Percentiles rank a stretch among this genome's conserved stretches.
These are phyloP conservation scores for Auricularia heimuer DNA, from an alignment of 768 basidiomycete species.

Conservation along the genomic window DNA sequence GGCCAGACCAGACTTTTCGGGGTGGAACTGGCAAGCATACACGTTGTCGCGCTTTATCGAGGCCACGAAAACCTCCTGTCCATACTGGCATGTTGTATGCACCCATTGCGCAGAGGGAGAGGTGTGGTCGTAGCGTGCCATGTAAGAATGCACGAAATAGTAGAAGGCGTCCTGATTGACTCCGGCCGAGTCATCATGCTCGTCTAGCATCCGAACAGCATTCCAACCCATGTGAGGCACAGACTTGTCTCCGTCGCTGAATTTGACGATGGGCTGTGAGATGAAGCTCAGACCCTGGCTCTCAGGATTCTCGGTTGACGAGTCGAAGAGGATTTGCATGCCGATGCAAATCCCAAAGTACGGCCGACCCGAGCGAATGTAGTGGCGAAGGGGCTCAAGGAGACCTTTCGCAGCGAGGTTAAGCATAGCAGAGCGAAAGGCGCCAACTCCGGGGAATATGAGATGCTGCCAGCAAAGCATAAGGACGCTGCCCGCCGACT, in stretches of 20 bases:
- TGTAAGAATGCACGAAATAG: slow-evolving; percentile 97
- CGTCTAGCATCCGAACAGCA: slow-evolving; percentile 48
- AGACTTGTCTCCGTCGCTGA: slow-evolving; percentile 62
- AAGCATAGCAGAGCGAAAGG: slow-evolving; percentile 80
- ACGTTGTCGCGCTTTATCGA: slow-evolving; percentile 74
- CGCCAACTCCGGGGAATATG: slow-evolving; percentile 94
- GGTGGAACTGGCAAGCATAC: slow-evolving; percentile 94
- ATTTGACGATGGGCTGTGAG: slow-evolving; percentile 68
- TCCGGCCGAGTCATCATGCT: slow-evolving; percentile 33
- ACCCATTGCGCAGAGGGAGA: slow-evolving; percentile 62
- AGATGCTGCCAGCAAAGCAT: slow-evolving; percentile 51
- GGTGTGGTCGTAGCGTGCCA: slow-evolving; percentile 62
- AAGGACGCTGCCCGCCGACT: slow-evolving; percentile 9
- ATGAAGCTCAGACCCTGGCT: slow-evolving; percentile 74
- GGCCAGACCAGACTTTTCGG: slow-evolving; percentile 89
- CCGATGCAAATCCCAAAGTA: slow-evolving; percentile 99
- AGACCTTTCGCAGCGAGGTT: slow-evolving; percentile 66
- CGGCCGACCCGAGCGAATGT: slow-evolving; percentile 79
- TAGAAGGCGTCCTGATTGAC: slow-evolving; percentile 55
- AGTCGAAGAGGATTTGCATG: slow-evolving; percentile 89
- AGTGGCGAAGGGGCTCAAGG: slow-evolving; percentile 67
- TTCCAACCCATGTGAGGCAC: slow-evolving; percentile 99
- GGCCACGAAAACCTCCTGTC: slow-evolving; percentile 84
- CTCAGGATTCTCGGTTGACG: slow-evolving; percentile 67
- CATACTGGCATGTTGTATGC: slow-evolving; percentile 86